phyloP scores from a whole-genome alignment of 1,284 basidiomycete genomes.

The Heterobasidion annosum region DNA sequence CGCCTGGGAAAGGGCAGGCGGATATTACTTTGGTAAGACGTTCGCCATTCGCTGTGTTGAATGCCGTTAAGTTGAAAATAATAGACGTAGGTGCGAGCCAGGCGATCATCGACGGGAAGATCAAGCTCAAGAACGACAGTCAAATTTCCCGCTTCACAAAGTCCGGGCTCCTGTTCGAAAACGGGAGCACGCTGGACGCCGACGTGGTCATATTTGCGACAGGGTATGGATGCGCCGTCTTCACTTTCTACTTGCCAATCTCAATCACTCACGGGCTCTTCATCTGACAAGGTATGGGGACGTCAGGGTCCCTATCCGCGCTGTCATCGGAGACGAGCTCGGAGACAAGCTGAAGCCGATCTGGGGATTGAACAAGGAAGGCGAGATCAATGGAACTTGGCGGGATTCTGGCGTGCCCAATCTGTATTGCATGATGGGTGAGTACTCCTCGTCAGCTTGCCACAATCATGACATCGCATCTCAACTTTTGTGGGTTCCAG shows the following conservation, averaged over 20 bases:
- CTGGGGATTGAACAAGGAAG: conserved; percentile 52
- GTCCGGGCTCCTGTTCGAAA: conserved; percentile 50
- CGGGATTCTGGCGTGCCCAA: conserved; percentile 40
- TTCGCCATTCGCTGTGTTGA: background rate
- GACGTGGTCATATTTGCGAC: conserved; percentile 67
- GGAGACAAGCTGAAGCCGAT: conserved; percentile 35
- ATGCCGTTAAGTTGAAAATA: background rate
- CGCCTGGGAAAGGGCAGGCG: conserved; percentile 26
- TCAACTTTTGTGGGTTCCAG: conserved; percentile 18
- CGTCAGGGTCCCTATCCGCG: conserved; percentile 26
- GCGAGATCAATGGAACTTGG: conserved; percentile 44
- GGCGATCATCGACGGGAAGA: conserved; percentile 59
- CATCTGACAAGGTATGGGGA: conserved; percentile 27
- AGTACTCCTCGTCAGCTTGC: conserved; percentile 6
- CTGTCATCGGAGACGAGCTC: conserved; percentile 40
- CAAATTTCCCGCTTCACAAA: conserved; percentile 46
- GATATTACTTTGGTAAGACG: conserved; percentile 31
- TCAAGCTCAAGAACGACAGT: conserved; percentile 65
- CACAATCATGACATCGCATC: background rate
- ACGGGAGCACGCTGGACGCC: conserved; percentile 54
- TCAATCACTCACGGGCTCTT: background rate
- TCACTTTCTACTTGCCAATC: conserved; percentile 12
- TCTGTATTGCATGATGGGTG: conserved; percentile 51
- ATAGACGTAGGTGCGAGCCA: conserved; percentile 56
- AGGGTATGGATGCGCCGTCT: conserved; percentile 28